Percentiles rank a stretch among this genome's conserved stretches.
These are phyloP conservation scores for Russula abietina DNA, from an alignment of 768 basidiomycete species.

Conservation along the genomic window DNA sequence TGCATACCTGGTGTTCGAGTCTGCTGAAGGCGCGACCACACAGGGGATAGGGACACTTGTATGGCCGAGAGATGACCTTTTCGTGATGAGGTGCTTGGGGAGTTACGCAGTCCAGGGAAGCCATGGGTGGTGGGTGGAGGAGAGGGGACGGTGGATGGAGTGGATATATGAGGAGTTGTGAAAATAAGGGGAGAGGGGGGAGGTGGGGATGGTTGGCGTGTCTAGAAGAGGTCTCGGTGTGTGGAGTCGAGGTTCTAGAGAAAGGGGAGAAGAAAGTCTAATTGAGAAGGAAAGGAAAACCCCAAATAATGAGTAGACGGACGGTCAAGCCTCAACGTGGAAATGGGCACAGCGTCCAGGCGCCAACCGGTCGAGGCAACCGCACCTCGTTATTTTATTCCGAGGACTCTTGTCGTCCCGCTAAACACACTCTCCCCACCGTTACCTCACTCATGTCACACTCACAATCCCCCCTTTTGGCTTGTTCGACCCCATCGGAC, in stretches of 20 bases:
- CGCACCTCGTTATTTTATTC: neutral
- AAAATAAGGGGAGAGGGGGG: constrained; percentile 4
- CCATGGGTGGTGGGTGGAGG: neutral
- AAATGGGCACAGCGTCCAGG: constrained; percentile 18
- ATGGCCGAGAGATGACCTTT: constrained; percentile 54
- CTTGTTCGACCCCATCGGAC: constrained; percentile 12
- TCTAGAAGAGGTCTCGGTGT: constrained; percentile 20
- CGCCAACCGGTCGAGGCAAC: constrained; percentile 16
- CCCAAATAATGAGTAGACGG: too few species aligned
- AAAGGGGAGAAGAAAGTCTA: neutral
- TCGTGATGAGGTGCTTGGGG: constrained; percentile 5
- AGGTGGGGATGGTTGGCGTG: too few species aligned
- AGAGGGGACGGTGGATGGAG: neutral
- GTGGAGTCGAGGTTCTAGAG: constrained; percentile 5
- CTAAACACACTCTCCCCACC: neutral
- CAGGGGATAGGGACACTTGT: constrained; percentile 90
- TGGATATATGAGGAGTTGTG: neutral
- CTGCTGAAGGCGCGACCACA: constrained; percentile 96
- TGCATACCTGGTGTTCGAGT: constrained; percentile 86
- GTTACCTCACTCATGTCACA: constrained; percentile 6
- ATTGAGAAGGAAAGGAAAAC: neutral
- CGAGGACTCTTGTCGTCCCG: neutral
- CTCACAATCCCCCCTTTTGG: constrained; percentile 7
- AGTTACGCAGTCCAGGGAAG: neutral
- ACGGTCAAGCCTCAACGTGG: constrained; percentile 1